phyloP scores from a whole-genome alignment of 148 eudicot genomes.

The Euryodendron excelsum region DNA sequence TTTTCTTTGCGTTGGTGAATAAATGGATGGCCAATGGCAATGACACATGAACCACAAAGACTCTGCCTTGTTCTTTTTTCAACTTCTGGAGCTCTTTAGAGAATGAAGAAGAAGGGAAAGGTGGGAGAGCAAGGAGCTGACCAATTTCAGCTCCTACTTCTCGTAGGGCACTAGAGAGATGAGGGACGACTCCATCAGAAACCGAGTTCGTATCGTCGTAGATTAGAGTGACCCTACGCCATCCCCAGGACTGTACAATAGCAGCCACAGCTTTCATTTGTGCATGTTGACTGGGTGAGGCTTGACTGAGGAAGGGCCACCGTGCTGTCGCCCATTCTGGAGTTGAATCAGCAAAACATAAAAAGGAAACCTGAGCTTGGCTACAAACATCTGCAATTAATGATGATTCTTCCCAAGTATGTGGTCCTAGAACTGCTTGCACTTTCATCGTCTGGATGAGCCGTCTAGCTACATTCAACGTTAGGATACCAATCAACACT shows the following conservation, averaged over 20 bases:
- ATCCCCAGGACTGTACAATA: constrained; percentile 18
- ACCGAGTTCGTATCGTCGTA: constrained; percentile 18
- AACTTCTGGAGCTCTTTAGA: not conserved
- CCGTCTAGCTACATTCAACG: too few relatives aligned
- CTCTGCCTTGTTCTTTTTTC: not conserved
- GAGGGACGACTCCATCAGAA: constrained; percentile 1
- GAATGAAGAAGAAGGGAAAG: not conserved
- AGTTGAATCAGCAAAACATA: constrained; percentile 13
- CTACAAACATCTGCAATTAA: constrained; percentile 17
- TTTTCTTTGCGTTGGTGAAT: not conserved
- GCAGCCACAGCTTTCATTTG: constrained; percentile 26
- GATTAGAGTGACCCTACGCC: constrained; percentile 15
- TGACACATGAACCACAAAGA: not conserved
- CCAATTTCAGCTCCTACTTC: constrained; percentile 2
- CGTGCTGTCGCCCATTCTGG: constrained; percentile 19
- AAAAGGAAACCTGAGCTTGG: constrained; percentile 6
- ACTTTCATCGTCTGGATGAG: not conserved
- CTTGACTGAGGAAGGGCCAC: constrained; percentile 30
- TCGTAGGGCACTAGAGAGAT: constrained; percentile 16
- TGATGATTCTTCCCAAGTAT: constrained; percentile 6
- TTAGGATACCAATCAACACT: too few relatives aligned
- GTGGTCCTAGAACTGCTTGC: not conserved
- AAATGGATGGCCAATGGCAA: not conserved
- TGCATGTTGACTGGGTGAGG: constrained; percentile 10
- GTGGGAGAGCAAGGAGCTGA: constrained; percentile 13